Base-by-base conservation (phyloP, 371 early-diverging fungal genomes). In the Lichtheimia ramosa region DNA sequence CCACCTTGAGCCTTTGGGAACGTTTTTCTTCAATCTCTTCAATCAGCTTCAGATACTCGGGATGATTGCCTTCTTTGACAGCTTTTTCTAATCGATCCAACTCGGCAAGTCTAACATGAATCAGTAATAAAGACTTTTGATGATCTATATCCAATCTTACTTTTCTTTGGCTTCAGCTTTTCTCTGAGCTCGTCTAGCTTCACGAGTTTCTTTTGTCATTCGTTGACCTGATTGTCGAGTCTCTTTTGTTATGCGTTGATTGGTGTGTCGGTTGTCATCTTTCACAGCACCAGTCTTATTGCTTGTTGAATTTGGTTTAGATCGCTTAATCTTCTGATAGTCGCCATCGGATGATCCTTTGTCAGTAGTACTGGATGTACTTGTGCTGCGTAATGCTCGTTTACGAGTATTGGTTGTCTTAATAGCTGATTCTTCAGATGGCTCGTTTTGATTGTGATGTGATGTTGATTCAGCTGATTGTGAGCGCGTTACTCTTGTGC, bases 201-300 rank as follows among this genome's bases (percentile, higher is more conserved):
- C 69, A 43, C 62, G 65, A 14, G 69, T 65, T 43, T 69, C 69
- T 43, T 69, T 69, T 3, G 65, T 57, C 40, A 69, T 46, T 13
- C 69, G 49, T 34, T 69, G 69, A 28, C 60, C 48, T 16, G 53
- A 55, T 25, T 57, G 60, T 23, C 69, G 58, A 21, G 69, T 69
- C 57, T 69, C 46, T 10, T 46, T 21, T 46, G 21, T 46, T 46
- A 46, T 50, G 28, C 69, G 43, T 34, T 69, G 69, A 28, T 58
- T 51, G n/a, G 53, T 58, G 34, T 57, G 60, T 23, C 69, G 58
- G n/a, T 64, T 51, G 25, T 64, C 46, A 46, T 21, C 46, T 46
- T 16, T 14, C 46, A 46, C 34, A 34, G 34, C 34, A 8, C 2
- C 34, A 34, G 34, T 10, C 34, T 34, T 34, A 34, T 10, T 34